phyloP scores from a whole-genome alignment of 2,329 filamentous ascomycete genomes.

The Tolypocladium amazonense region DNA sequence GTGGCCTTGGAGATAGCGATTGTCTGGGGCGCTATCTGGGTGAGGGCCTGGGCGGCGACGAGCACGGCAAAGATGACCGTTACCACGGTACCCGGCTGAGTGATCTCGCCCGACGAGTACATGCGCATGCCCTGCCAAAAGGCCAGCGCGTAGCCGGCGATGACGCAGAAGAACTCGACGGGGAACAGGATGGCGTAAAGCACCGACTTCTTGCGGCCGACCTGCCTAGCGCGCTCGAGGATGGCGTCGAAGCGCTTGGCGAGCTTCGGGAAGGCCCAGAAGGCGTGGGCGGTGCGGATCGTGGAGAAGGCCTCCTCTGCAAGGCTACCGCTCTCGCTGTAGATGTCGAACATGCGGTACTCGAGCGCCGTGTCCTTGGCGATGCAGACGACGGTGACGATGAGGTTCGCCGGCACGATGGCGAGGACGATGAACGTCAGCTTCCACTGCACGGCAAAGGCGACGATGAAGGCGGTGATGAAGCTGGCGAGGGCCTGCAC shows the following conservation, averaged over 20 bases:
- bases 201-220: slow-evolving; percentile 32
- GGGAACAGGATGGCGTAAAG: slow-evolving; percentile 33
- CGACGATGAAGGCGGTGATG: slow-evolving; percentile 27
- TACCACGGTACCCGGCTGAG: slow-evolving; percentile 32
- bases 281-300: slow-evolving; percentile 39
- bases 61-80: slow-evolving; percentile 38
- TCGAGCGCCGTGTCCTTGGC: slow-evolving; percentile 30
- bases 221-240: slow-evolving; percentile 25
- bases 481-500: slow-evolving; percentile 29
- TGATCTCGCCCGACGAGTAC: slow-evolving; percentile 32
- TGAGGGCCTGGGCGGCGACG: slow-evolving; percentile 33
- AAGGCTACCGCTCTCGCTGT: slow-evolving; percentile 29
- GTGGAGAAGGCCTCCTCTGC: slow-evolving; percentile 39
- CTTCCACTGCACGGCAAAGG: slow-evolving; percentile 30
- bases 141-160: slow-evolving; percentile 34
- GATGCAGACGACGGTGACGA: slow-evolving; percentile 27
- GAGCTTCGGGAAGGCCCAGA: slow-evolving; percentile 35
- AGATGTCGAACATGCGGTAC: slow-evolving; percentile 30
- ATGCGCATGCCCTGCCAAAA: slow-evolving; percentile 42
- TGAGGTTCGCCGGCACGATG: slow-evolving; percentile 32
- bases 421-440: slow-evolving; percentile 31
- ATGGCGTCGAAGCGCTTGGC: slow-evolving; percentile 28
- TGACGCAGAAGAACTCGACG: slow-evolving; percentile 35
- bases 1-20: slow-evolving; percentile 34
- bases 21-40: slow-evolving; percentile 34